Conservation (phyloP, 257 asterid genomes). For the Solanum raphanifolium region DNA sequence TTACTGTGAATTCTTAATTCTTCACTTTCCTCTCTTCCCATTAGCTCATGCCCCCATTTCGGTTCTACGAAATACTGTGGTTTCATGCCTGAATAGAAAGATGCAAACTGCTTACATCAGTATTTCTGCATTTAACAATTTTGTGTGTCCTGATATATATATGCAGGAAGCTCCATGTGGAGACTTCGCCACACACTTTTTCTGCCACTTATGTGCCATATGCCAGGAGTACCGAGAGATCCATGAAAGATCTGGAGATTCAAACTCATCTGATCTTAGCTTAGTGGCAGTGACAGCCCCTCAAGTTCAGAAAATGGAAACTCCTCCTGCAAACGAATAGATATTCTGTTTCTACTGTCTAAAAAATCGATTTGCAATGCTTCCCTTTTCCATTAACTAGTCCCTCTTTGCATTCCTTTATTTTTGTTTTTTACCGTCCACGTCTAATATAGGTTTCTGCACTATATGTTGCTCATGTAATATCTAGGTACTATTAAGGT, state of each 20-base stretch:
- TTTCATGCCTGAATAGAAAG: background rate
- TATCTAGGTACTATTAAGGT: background rate
- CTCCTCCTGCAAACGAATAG: slow-evolving; percentile 16
- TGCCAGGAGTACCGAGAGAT: slow-evolving; percentile 95
- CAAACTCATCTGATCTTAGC: slow-evolving; percentile 20
- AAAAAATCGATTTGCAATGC: background rate
- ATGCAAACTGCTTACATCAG: background rate
- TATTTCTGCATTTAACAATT: background rate
- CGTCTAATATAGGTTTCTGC: background rate
- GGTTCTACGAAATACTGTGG: background rate
- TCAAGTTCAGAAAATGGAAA: slow-evolving; percentile 68
- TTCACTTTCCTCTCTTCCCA: background rate
- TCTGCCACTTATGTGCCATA: slow-evolving; percentile 82
- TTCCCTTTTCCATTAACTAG: background rate
- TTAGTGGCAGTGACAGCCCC: slow-evolving; percentile 63
- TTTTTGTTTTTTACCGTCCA: background rate
- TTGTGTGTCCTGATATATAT: background rate
- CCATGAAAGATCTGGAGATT: slow-evolving; percentile 50
- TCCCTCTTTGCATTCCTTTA: background rate
- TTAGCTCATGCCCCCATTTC: background rate
- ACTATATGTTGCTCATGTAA: background rate
- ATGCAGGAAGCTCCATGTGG: slow-evolving; percentile 91
- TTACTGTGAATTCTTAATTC: background rate
- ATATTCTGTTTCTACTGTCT: background rate
- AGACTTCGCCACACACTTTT: slow-evolving; percentile 72